These are phyloP conservation scores for Lentithecium fluviatile DNA, from an alignment of 495 filamentous ascomycete species.

Conservation along the genomic window DNA sequence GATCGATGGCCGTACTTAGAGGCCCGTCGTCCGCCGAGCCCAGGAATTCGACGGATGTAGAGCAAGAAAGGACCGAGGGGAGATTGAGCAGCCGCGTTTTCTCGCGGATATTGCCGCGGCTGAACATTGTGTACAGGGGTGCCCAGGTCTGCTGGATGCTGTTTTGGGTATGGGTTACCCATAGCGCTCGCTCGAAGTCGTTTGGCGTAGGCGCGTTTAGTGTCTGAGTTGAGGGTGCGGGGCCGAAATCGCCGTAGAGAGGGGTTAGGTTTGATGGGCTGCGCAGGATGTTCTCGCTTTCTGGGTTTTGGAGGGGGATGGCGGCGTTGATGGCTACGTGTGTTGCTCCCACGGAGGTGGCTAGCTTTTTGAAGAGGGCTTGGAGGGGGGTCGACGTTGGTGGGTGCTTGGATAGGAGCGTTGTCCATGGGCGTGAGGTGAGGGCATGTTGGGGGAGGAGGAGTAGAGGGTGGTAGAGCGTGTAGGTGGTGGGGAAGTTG, in stretches of 20 bases:
- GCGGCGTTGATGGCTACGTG: constrained; percentile 74
- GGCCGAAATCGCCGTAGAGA: constrained; percentile 68
- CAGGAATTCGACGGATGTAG: constrained; percentile 37
- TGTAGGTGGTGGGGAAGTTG: constrained; percentile 62
- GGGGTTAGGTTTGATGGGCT: constrained; percentile 62
- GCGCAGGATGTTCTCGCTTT: constrained; percentile 59
- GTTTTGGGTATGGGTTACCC: constrained; percentile 73
- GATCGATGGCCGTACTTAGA: constrained; percentile 64
- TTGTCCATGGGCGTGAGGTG: constrained; percentile 48
- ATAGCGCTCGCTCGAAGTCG: constrained; percentile 67
- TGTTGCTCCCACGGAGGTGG: constrained; percentile 53
- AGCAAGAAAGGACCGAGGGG: constrained; percentile 36
- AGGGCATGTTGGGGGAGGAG: constrained; percentile 65
- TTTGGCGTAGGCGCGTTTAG: constrained; percentile 34
- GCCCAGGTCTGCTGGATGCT: constrained; percentile 83
- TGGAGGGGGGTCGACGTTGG: constrained; percentile 31
- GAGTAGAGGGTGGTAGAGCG: constrained; percentile 67
- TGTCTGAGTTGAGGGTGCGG: constrained; percentile 36
- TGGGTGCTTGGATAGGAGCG: constrained; percentile 42
- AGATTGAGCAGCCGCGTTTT: constrained; percentile 70
- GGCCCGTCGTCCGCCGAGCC: constrained; percentile 12
- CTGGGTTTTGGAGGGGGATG: constrained; percentile 50
- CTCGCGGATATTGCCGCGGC: constrained; percentile 81
- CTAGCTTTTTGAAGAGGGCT: constrained; percentile 53
- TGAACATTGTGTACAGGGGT: constrained; percentile 88